phyloP scores from a whole-genome alignment of 768 basidiomycete genomes.

The Panellus pusillus region DNA sequence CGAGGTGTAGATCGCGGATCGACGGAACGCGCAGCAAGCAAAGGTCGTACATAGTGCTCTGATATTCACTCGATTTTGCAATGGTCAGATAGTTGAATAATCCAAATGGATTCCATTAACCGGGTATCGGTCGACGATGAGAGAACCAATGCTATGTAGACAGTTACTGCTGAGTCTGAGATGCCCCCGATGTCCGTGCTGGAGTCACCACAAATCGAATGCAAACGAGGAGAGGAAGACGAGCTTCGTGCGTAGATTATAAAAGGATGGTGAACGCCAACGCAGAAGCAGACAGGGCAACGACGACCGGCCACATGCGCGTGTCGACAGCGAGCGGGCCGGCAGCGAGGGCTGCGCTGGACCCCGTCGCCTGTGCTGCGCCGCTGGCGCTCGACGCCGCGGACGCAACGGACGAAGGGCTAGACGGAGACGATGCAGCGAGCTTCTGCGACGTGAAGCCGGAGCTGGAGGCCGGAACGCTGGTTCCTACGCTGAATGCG shows the following conservation, averaged over 20 bases:
- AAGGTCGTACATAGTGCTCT: too few species aligned
- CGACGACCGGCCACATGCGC: constrained; percentile 12
- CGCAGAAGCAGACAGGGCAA: constrained; percentile 19
- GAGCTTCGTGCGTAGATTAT: constrained; percentile 9
- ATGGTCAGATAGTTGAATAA: too few species aligned
- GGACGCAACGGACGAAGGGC: background rate
- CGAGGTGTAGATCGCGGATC: too few species aligned
- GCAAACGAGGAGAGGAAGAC: background rate
- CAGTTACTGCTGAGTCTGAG: too few species aligned
- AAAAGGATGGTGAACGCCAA: constrained; percentile 23
- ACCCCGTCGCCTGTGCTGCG: constrained; percentile 5
- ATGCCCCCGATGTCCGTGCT: background rate
- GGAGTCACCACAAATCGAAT: too few species aligned
- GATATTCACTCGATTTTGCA: too few species aligned
- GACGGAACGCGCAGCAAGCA: too few species aligned
- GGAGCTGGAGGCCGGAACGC: background rate
- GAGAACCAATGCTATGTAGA: background rate
- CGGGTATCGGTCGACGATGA: background rate
- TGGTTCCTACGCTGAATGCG: background rate
- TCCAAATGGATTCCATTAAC: background rate
- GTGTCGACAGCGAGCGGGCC: too few species aligned
- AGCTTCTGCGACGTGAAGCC: too few species aligned
- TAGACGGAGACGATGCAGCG: too few species aligned
- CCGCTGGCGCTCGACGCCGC: background rate
- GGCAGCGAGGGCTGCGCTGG: constrained; percentile 15